A percentile compares a stretch with the other conserved stretches of the same genome.
phyloP scores from a whole-genome alignment of 23 red algal species.

The Gracilaria gracilis region DNA sequence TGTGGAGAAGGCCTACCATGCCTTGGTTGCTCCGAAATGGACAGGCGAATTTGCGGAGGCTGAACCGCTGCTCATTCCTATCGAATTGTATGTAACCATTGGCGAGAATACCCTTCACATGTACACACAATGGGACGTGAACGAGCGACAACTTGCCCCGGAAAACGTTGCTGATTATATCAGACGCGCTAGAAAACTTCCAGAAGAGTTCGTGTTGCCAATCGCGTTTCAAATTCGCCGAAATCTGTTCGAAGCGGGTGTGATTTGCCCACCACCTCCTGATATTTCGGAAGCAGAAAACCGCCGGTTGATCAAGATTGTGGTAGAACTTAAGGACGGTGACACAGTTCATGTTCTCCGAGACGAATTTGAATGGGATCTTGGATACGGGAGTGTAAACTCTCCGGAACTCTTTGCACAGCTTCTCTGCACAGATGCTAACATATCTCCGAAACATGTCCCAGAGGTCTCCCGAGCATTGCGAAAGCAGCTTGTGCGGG shows the following conservation, averaged over 20 bases:
- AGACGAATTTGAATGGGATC: constrained; percentile 75
- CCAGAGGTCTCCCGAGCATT: constrained; percentile 41
- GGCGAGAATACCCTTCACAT: constrained; percentile 42
- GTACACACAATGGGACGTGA: constrained; percentile 79
- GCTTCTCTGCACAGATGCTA: constrained; percentile 54
- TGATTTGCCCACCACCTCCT: constrained; percentile 55
- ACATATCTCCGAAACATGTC: constrained; percentile 45
- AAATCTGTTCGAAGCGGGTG: constrained; percentile 52
- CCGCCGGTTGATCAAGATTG: constrained; percentile 59
- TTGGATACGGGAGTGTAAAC: constrained; percentile 41
- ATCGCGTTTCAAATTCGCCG: constrained; percentile 59
- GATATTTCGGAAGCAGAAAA: constrained; percentile 28
- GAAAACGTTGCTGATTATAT: constrained; percentile 66
- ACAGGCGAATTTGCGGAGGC: constrained; percentile 9
- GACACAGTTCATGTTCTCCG: constrained; percentile 14
- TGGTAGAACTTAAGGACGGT: constrained; percentile 28
- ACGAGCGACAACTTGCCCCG: constrained; percentile 56
- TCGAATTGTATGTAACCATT: constrained; percentile 45
- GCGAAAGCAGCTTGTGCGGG: constrained; percentile 40
- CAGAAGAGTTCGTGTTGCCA: constrained; percentile 37
- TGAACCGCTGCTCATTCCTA: constrained; percentile 70
- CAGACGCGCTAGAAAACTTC: constrained; percentile 42
- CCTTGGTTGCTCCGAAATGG: constrained; percentile 55
- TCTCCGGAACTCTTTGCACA: constrained; percentile 69
- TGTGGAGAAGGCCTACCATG: constrained; percentile 66